A percentile compares a stretch with the other conserved stretches of the same genome.
Conservation (phyloP, 768 basidiomycete genomes). For the Serendipita sp. region DNA sequence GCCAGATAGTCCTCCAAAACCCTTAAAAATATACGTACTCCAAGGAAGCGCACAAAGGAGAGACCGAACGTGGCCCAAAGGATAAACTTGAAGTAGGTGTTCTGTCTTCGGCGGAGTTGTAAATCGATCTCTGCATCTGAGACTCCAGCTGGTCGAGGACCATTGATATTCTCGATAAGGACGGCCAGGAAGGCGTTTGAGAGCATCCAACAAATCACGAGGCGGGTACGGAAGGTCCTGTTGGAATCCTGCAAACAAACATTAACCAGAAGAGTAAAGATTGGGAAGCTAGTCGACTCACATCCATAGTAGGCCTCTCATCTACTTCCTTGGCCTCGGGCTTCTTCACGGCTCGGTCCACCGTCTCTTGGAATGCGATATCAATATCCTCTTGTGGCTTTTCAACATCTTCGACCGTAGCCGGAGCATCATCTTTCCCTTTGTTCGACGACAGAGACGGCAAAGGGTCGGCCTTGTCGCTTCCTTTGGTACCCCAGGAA, state of each 20-base stretch:
- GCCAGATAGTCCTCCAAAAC: constrained; percentile 2
- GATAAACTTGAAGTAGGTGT: constrained; percentile 59
- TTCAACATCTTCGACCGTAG: constrained; percentile 75
- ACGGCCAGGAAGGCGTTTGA: constrained; percentile 54
- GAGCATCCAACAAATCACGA: constrained; percentile 73
- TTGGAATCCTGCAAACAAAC: constrained; percentile 41
- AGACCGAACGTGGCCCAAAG: constrained; percentile 67
- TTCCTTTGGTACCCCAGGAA: constrained; percentile 91
- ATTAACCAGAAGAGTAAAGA: background rate
- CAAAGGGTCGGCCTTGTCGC: constrained; percentile 83
- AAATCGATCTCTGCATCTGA: constrained; percentile 26
- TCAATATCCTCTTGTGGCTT: constrained; percentile 80
- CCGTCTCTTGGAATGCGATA: constrained; percentile 80
- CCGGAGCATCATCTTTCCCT: constrained; percentile 45
- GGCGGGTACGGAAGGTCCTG: constrained; percentile 82
- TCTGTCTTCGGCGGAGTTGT: constrained; percentile 30
- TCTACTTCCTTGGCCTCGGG: constrained; percentile 43
- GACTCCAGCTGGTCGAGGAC: constrained; percentile 30
- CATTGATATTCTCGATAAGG: constrained; percentile 54
- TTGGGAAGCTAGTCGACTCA: constrained; percentile 5
- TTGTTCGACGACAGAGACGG: constrained; percentile 83
- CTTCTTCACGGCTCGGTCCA: constrained; percentile 72
- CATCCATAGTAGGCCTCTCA: constrained; percentile 71
- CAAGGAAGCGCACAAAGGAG: constrained; percentile 54
- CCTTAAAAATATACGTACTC: constrained; percentile 34